A percentile compares a stretch with the other conserved stretches of the same genome.
These are phyloP conservation scores for Tripterygium wilfordii DNA, from an alignment of 177 flowering plant genomes.

Conservation along the genomic window DNA sequence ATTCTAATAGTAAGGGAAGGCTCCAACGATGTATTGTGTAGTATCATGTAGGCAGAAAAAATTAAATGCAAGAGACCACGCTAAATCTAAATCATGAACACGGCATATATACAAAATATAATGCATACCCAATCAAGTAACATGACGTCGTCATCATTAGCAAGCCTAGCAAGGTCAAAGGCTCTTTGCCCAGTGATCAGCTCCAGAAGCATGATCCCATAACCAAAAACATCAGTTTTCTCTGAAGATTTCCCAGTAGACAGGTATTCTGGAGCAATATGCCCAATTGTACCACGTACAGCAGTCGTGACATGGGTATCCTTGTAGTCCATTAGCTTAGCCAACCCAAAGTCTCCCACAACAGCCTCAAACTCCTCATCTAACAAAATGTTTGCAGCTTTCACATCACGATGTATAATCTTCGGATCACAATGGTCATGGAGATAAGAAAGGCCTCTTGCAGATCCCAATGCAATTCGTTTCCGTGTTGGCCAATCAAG, in stretches of 20 bases:
- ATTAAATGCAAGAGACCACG: too few relatives aligned
- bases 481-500: constrained; percentile 68
- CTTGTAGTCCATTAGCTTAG: constrained; percentile 73
- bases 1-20: too few relatives aligned
- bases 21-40: too few relatives aligned
- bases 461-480: constrained; percentile 65
- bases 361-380: constrained; percentile 79
- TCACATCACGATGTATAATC: constrained; percentile 80
- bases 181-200: constrained; percentile 73
- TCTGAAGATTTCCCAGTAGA: constrained; percentile 67
- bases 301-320: constrained; percentile 77
- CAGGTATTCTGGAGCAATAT: constrained; percentile 71
- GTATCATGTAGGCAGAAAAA: too few relatives aligned
- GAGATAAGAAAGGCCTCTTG: constrained; percentile 65
- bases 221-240: constrained; percentile 74
- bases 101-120: too few relatives aligned
- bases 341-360: constrained; percentile 73
- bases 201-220: constrained; percentile 71
- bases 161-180: constrained; percentile 69
- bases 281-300: constrained; percentile 70
- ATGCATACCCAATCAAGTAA: constrained; percentile 65
- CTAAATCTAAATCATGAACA: too few relatives aligned
- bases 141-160: constrained; percentile 73
- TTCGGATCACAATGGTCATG: constrained; percentile 77
- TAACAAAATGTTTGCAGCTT: constrained; percentile 67